A percentile compares a stretch with the other conserved stretches of the same genome.
Conservation (phyloP, 805 yeast species). For the Nakazawaea wyomingensis region DNA sequence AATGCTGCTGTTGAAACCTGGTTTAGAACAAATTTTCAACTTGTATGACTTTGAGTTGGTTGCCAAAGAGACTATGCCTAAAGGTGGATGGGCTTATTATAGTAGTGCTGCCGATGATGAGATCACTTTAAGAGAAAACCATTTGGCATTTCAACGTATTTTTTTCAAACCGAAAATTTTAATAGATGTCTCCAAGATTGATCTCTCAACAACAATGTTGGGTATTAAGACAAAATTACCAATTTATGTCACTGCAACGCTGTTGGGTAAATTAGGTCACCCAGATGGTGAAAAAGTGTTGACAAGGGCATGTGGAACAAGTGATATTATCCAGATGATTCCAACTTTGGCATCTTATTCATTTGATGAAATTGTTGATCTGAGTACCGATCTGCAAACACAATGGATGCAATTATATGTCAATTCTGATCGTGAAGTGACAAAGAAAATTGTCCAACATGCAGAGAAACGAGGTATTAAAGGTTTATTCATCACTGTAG, state of each 20-base stretch:
- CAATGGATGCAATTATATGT: conserved; percentile 91
- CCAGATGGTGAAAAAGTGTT: conserved; percentile 88
- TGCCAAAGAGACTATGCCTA: conserved; percentile 73
- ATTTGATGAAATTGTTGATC: conserved; percentile 77
- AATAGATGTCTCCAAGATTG: conserved; percentile 75
- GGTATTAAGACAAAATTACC: conserved; percentile 72
- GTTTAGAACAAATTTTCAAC: conserved; percentile 64
- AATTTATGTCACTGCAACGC: conserved; percentile 88
- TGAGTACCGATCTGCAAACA: conserved; percentile 58
- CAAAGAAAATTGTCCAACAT: conserved; percentile 56
- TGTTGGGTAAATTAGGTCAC: conserved; percentile 86
- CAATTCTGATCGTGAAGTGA: conserved; percentile 65
- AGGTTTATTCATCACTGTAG: conserved; percentile 85
- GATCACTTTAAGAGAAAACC: conserved; percentile 84
- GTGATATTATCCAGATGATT: conserved; percentile 79
- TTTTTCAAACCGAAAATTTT: conserved; percentile 82
- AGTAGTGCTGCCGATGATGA: conserved; percentile 93
- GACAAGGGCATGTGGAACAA: conserved; percentile 75
- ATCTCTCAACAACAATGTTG: conserved; percentile 64
- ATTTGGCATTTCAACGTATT: conserved; percentile 79
- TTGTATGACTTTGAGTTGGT: conserved; percentile 82
- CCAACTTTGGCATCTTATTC: conserved; percentile 89
- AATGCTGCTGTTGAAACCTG: conserved; percentile 50
- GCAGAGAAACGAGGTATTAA: conserved; percentile 73
- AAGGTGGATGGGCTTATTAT: conserved; percentile 88